phyloP scores from a whole-genome alignment of 2,329 filamentous ascomycete species.

The Alternaria conjuncta region DNA sequence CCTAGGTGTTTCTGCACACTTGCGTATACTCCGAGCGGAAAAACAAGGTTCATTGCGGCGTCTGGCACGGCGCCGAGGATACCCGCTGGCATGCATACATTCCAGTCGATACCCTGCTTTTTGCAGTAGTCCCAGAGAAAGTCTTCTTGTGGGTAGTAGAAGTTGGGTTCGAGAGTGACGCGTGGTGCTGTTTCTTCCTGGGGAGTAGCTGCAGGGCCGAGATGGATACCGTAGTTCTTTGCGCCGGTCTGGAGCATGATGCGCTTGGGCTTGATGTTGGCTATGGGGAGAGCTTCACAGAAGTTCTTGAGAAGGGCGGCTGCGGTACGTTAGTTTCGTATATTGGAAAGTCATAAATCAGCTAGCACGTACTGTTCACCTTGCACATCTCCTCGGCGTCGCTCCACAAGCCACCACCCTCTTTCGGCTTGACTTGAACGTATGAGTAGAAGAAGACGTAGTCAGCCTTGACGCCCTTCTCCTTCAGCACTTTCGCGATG shows the following conservation, averaged over 20 bases:
- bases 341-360: neutral
- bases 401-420: slow-evolving; percentile 55
- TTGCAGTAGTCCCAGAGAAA: slow-evolving; percentile 53
- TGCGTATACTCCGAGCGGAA: slow-evolving; percentile 59
- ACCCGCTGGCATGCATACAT: slow-evolving; percentile 56
- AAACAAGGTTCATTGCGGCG: slow-evolving; percentile 58
- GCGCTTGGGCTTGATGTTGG: slow-evolving; percentile 53
- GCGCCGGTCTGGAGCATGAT: slow-evolving; percentile 60
- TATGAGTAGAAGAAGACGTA: slow-evolving; percentile 64
- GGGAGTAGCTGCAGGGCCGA: slow-evolving; percentile 54
- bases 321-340: slow-evolving; percentile 4
- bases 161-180: slow-evolving; percentile 56
- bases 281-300: slow-evolving; percentile 51
- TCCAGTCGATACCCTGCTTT: slow-evolving; percentile 51
- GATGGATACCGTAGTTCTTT: slow-evolving; percentile 60
- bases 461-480: slow-evolving; percentile 46
- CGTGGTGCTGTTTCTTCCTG: slow-evolving; percentile 56
- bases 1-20: slow-evolving; percentile 54
- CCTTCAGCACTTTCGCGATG: slow-evolving; percentile 45
- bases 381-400: slow-evolving; percentile 58
- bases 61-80: slow-evolving; percentile 59
- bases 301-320: slow-evolving; percentile 57
- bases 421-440: slow-evolving; percentile 58
- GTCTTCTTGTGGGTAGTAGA: slow-evolving; percentile 64
- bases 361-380: slow-evolving; percentile 49